Conservation (phyloP, 192 early-diverging fungal species). For the Piromyces finnis region DNA sequence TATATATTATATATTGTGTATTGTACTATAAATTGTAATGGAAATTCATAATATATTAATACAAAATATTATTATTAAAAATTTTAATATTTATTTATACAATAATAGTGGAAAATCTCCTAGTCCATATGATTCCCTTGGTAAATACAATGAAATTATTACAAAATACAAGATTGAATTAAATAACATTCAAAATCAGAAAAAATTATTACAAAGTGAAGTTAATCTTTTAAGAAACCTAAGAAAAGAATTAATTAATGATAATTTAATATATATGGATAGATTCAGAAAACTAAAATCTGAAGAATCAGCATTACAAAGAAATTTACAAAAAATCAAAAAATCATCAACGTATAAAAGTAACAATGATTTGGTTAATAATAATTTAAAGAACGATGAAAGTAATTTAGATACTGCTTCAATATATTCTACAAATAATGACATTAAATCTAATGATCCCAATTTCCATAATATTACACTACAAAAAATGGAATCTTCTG, state of each 20-base stretch:
- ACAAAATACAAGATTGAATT: not conserved
- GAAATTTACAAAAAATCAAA: not conserved
- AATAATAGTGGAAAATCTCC: too few relatives aligned
- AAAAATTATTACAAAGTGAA: not conserved
- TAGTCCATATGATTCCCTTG: not conserved
- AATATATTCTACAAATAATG: not conserved
- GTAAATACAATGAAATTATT: not conserved
- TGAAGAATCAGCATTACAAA: not conserved
- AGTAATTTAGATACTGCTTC: not conserved
- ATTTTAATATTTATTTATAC: too few relatives aligned
- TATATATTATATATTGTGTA: too few relatives aligned
- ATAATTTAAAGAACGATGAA: not conserved
- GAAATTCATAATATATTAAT: too few relatives aligned
- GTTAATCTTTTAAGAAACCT: not conserved
- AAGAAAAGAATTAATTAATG: not conserved
- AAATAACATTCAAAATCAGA: not conserved
- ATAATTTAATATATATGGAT: not conserved
- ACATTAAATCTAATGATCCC: not conserved
- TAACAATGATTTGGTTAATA: not conserved
- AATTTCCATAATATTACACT: not conserved
- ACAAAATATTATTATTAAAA: too few relatives aligned
- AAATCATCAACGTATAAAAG: not conserved
- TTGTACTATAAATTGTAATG: too few relatives aligned
- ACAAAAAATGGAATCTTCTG: not conserved
- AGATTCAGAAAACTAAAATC: not conserved